Conservation (phyloP, 805 yeast species). For the Candida railenensis region DNA sequence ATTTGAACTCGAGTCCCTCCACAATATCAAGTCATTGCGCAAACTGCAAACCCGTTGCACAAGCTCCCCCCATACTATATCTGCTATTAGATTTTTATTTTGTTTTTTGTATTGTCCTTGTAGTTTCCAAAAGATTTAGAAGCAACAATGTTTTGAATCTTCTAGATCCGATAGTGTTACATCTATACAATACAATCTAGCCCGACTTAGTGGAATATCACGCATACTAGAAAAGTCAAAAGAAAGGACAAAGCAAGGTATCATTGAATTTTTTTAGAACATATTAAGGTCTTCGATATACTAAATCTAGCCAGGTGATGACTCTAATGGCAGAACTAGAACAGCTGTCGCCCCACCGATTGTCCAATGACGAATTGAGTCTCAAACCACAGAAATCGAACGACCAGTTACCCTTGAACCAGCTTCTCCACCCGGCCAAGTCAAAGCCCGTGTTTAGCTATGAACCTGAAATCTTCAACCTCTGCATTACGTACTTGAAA, state of each 20-base stretch:
- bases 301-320: background rate
- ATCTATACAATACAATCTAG: no score
- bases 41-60: no score
- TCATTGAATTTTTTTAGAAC: no score
- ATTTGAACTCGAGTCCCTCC: background rate
- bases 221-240: no score
- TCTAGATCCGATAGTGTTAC: background rate
- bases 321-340: background rate
- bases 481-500: slow-evolving; percentile 55
- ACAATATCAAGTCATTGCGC: no score
- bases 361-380: background rate
- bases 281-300: background rate
- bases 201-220: no score
- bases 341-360: background rate
- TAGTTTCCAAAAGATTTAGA: background rate
- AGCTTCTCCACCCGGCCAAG: slow-evolving; percentile 1
- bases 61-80: no score
- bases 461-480: slow-evolving; percentile 47
- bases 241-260: no score
- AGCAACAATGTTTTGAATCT: background rate
- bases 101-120: background rate
- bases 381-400: background rate
- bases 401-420: slow-evolving; percentile 2
- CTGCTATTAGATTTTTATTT: background rate
- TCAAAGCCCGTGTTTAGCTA: slow-evolving; percentile 25